Evolutionary conservation across 768 basidiomycete genomes (phyloP).

Genomic region (Lactarius hatsudake): DNA sequence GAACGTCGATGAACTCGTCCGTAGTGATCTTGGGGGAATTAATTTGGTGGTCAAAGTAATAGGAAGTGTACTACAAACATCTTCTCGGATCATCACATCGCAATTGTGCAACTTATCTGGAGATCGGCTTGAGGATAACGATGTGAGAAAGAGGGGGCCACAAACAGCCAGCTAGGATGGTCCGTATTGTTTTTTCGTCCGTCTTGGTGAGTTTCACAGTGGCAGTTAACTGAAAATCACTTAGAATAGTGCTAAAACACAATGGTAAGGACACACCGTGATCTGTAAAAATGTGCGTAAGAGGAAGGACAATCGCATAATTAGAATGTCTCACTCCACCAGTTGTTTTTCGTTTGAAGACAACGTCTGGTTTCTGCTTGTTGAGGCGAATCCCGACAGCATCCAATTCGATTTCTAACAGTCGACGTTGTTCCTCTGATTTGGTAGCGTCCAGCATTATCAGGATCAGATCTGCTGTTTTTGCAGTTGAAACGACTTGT

Average conservation of each 20-base stretch:
- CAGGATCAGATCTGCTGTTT: conserved; percentile 73
- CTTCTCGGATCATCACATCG: conserved; percentile 98
- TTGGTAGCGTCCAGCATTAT: conserved; percentile 94
- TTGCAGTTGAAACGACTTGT: conserved; percentile 83
- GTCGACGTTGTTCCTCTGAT: conserved; percentile 82
- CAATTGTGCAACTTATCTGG: conserved; percentile 89
- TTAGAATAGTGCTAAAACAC: conserved; percentile 8
- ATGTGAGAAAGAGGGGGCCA: background rate
- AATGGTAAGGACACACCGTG: conserved; percentile 46
- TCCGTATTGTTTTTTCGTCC: conserved; percentile 91
- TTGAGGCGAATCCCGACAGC: conserved; percentile 96
- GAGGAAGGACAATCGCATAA: conserved; percentile 19
- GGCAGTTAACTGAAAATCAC: conserved; percentile 60
- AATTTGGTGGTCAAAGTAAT: conserved; percentile 15
- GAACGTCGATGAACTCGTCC: conserved; percentile 98
- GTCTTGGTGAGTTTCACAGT: conserved; percentile 94
- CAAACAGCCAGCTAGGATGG: conserved; percentile 84
- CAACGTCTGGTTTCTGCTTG: conserved; percentile 85
- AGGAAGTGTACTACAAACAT: conserved; percentile 50
- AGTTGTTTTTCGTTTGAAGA: conserved; percentile 90
- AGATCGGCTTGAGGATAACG: conserved; percentile 13
- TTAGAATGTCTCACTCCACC: conserved; percentile 66
- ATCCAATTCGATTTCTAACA: conserved; percentile 92
- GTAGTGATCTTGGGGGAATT: conserved; percentile 67
- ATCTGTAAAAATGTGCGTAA: conserved; percentile 47